Conservation (phyloP, 225 moss, liverwort and hornwort genomes). For the Polytrichum commune region DNA sequence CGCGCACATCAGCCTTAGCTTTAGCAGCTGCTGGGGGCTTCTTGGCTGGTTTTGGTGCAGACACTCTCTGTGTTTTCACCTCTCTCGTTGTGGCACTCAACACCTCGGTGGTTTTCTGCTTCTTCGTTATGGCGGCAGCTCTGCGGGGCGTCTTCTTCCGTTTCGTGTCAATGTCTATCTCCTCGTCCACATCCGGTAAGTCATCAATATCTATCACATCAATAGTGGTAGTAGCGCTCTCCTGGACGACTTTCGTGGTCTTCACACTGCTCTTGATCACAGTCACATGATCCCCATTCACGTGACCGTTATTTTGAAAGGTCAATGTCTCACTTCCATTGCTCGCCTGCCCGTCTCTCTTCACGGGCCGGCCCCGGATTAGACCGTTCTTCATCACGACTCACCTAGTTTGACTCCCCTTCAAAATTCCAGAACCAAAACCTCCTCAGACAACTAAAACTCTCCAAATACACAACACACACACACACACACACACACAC, state of each 20-base stretch:
- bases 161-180: constrained; percentile 20
- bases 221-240: not conserved
- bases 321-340: not conserved
- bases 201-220: constrained; percentile 40
- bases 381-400: not conserved
- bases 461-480: too few relatives aligned
- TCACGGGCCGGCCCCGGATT: constrained; percentile 10
- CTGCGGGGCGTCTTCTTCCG: constrained; percentile 34
- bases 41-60: constrained; percentile 22
- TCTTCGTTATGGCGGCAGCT: constrained; percentile 19
- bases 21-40: constrained; percentile 1
- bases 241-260: not conserved
- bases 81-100: too few relatives aligned
- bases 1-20: not conserved
- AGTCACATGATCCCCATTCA: too few relatives aligned
- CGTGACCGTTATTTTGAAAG: not conserved
- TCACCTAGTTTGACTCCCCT: too few relatives aligned
- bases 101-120: constrained; percentile 29
- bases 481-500: too few relatives aligned
- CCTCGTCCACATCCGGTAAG: constrained; percentile 20
- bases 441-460: too few relatives aligned
- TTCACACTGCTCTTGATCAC: not conserved
- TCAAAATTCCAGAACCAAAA: too few relatives aligned
- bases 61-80: too few relatives aligned
- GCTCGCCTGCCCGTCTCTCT: not conserved